Base-by-base conservation (phyloP, 2,329 filamentous ascomycete genomes). In the Penicillium sp. region DNA sequence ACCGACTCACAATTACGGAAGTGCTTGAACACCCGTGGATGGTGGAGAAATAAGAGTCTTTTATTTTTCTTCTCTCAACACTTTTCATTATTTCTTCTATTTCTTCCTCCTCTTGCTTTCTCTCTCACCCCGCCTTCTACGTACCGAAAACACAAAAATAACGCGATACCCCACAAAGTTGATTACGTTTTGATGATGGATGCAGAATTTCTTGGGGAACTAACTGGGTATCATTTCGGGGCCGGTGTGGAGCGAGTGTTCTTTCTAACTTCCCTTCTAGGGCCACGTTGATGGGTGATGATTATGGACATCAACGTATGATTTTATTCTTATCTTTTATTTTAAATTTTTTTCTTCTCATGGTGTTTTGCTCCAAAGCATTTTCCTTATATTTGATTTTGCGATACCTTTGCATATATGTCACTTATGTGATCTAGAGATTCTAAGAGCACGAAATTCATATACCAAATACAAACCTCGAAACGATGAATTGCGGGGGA, bases 1-100 rank as follows among this genome's bases (percentile, higher is more conserved):
- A 88, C 67, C 81, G 94, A 53, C 86, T 91, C 64, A 88, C 87
- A n/a, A 97, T 97, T 65, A 86, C 88, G 56, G 86, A 92, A 70
- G 92, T 99, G 16, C 76, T 96, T 53, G 84, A 90, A 51, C 93
- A 97, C 74, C 85, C 88, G n/a, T 99, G 94, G 94, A 74, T 78
- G 70, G 59, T 53, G 9, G 66, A 64, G 50, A 59, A 55, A 30
- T 70, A 51, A 67, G 29, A 23, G 23, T 3, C 23, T 23, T 23
- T 23, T n/a, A n/a, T n/a, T 23, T 23, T 23, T 23, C 23, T 23
- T 23, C 23, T 23, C 3, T 23, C 23, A 23, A 23, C 19, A 36
- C 36, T 18, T 36, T 27, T 30, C 27, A 13, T 11, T 41, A 8
- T 26, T 8, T 47, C 18, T 23, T 36, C 16, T 26, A 10, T 47